Evolutionary conservation across 139 green algal genomes (phyloP), one percentile per base, ranked within the genome.

Genomic region (Picochlorum sp.): DNA sequence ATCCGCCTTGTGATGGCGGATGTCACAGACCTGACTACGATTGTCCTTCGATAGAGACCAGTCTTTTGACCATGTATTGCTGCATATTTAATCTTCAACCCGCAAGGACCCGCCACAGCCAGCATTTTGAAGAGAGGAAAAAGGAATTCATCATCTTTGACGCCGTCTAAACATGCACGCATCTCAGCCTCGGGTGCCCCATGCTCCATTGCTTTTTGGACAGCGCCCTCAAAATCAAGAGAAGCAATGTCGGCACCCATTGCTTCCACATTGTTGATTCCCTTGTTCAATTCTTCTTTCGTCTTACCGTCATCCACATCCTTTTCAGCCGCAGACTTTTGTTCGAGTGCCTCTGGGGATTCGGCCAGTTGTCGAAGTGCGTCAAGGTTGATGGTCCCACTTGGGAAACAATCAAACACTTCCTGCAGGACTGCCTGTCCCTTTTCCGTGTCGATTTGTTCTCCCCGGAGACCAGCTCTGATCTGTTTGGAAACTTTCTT

Each of bases 401-500:
- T n/a, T 21, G 61, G 61, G 20, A 66, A 66, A 15, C 37, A 44
- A 18, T 23, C 34, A 14, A 56, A 23, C 37, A 57, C 49, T 21
- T 66, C 30, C 32, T 20, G 14, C 9, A 66, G 13, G 11, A 66
- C 24, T 41, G 15, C 5, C 14, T 55, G 34, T 18, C 61, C 61
- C n/a, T 23, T 16, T 23, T 52, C 30, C 3, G 15, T 56, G 10
- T 59, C 15, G 6, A 57, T n/a, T 24, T 14, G 21, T 45, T 38
- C 23, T 41, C 49, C 49, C n/a, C 15, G 15, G 9, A 66, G 16
- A 32, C 16, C 24, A 21, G 23, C 24, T 57, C 41, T 38, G 9
- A 66, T 66, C 6, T 59, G 38, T 1, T n/a, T 24, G 2, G 38
- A 55, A 20, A 54, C 6, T 23, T 52, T n/a, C 24, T 56, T 41